Base-by-base conservation (phyloP, 805 yeast genomes). In the Candida xyloterini region DNA sequence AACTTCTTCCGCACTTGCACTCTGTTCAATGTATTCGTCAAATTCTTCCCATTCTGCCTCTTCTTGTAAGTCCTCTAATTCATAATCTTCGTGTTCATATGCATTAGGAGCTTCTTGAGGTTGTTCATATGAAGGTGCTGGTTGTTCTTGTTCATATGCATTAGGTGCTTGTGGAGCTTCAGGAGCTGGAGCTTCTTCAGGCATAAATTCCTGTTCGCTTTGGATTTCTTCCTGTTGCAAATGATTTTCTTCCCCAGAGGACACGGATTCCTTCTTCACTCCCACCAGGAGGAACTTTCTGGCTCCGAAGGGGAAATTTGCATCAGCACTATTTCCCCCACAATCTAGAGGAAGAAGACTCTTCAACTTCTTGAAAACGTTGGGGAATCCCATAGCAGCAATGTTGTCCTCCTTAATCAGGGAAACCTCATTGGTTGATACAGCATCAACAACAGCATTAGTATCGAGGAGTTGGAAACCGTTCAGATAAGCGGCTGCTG, bases 381-480 rank as follows among this genome's bases (percentile, higher is more conserved):
- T 30, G 1, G 66, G 65, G 30, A 59, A 61, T 1, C 63, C 63
- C 42, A 47, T 25, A 3, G 57, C 43, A 3, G 44, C n/a, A 26
- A 60, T 47, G 35, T 57, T 43, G 33, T 52, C 51, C 41, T 61
- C 63, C 32, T 51, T 43, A 9, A 60, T 48, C 18, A 48, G 20
- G 8, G 47, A 33, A 21, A 38, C 30, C 2, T 48, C 35, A 7
- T 41, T 37, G 24, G 38, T 34, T 2, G 47, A 30, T 23, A 30
- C 33, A 8, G 33, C 30, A 9, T 33, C 30, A 10, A 38, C 46
- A 13, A 16, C 27, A 15, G 20, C 26, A 20, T 25, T 32, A 13
- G 44, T 14, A 25, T 46, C 46, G 16, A 30, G 35, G 25, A 43
- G 29, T 27, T 41, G 50, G 27, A 46, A 50, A 4, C 51, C 54